Conservation (phyloP, 352 stramenopile genomes). For the Saprolegnia parasitica region DNA sequence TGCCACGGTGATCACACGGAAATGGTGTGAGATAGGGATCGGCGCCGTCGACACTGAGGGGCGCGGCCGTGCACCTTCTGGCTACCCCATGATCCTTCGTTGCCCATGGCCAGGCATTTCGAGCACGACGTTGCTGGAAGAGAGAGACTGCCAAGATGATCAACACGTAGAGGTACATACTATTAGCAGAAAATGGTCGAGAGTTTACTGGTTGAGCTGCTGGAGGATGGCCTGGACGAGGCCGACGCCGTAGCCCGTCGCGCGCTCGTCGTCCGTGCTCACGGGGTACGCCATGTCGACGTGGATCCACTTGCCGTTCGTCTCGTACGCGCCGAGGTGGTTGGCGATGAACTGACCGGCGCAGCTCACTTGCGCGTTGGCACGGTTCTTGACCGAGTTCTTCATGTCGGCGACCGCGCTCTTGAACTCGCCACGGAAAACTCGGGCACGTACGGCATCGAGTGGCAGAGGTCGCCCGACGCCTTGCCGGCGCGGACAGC, state of each 20-base stretch:
- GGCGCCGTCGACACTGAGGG: neutral
- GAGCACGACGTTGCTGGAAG: too few species aligned
- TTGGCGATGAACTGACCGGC: constrained; percentile 94
- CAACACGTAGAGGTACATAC: neutral
- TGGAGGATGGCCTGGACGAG: constrained; percentile 75
- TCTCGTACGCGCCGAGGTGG: constrained; percentile 84
- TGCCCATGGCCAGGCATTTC: too few species aligned
- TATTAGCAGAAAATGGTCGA: neutral
- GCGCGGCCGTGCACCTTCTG: too few species aligned
- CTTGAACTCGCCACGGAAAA: constrained; percentile 91
- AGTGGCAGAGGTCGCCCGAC: constrained; percentile 89
- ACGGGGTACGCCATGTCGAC: constrained; percentile 93
- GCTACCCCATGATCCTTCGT: too few species aligned
- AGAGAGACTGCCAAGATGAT: too few species aligned
- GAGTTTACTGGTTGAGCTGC: constrained; percentile 26
- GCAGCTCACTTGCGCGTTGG: constrained; percentile 90
- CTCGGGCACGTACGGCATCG: constrained; percentile 91
- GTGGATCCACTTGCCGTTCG: constrained; percentile 88
- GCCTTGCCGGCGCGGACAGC: constrained; percentile 76
- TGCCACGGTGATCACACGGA: neutral
- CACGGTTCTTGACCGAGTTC: constrained; percentile 92
- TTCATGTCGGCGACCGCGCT: constrained; percentile 95
- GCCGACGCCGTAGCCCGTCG: constrained; percentile 92
- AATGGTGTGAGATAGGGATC: neutral
- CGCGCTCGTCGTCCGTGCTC: constrained; percentile 64